Percentiles rank a stretch among this genome's conserved stretches.
phyloP scores from a whole-genome alignment of 148 eudicot genomes.

The Rhododendron henanense region DNA sequence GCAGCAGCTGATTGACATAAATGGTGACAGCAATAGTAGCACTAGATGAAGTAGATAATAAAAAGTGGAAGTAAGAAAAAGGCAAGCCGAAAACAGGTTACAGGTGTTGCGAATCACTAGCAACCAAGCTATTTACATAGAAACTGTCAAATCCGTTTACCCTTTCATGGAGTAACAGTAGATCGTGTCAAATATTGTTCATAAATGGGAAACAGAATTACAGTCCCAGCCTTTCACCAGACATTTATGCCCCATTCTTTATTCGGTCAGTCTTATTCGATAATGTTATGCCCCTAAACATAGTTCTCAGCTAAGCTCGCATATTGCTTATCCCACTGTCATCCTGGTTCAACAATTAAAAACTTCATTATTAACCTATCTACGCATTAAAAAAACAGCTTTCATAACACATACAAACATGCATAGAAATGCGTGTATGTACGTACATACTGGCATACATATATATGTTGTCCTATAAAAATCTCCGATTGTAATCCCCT shows the following conservation, averaged over 20 bases:
- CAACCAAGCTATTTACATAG: not conserved
- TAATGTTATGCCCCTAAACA: not conserved
- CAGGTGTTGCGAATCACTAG: not conserved
- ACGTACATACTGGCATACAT: not conserved
- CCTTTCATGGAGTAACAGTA: not conserved
- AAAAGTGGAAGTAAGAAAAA: not conserved
- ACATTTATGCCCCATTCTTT: not conserved
- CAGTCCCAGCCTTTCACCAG: not conserved
- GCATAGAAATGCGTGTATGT: not conserved
- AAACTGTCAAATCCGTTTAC: not conserved
- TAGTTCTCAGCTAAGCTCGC: slow-evolving; percentile 2
- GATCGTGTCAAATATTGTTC: not conserved
- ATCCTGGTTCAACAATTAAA: not conserved
- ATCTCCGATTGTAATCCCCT: not conserved
- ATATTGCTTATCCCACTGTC: not conserved
- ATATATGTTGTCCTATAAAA: not conserved
- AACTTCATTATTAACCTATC: not conserved
- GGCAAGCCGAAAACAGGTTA: not conserved
- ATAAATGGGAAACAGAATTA: not conserved
- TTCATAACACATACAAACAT: not conserved
- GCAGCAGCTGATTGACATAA: not conserved
- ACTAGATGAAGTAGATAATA: not conserved
- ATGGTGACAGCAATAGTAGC: not conserved
- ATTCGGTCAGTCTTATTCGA: not conserved
- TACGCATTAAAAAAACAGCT: too few species aligned